Evolutionary conservation across 441 rosid species (phyloP).

Genomic region (Gossypium schwendimanii): DNA sequence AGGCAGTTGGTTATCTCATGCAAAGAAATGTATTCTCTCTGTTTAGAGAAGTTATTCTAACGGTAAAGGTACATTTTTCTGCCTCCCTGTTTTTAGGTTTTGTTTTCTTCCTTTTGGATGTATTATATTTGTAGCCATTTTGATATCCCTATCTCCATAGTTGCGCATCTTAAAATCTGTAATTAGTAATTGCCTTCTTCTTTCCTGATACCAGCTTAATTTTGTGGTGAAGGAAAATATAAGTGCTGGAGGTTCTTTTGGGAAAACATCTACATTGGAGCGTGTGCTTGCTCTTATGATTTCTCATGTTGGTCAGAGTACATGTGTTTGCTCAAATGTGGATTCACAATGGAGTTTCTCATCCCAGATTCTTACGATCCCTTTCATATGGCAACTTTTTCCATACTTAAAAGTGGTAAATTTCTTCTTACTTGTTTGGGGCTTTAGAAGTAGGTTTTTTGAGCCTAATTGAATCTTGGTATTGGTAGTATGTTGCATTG

Average conservation of each 20-base stretch:
- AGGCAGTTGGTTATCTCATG: slow-evolving; percentile 57
- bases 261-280: slow-evolving; percentile 56
- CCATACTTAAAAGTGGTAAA: slow-evolving; percentile 77
- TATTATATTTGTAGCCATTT: neutral
- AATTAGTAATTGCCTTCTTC: neutral
- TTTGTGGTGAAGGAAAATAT: slow-evolving; percentile 52
- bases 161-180: neutral
- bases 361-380: slow-evolving; percentile 79
- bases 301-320: slow-evolving; percentile 59
- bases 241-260: slow-evolving; percentile 18
- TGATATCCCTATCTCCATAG: neutral
- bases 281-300: slow-evolving; percentile 44
- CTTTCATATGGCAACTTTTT: slow-evolving; percentile 77
- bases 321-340: slow-evolving; percentile 57
- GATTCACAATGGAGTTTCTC: slow-evolving; percentile 71
- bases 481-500: neutral
- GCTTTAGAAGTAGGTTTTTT: slow-evolving; percentile 6
- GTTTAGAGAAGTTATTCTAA: slow-evolving; percentile 60
- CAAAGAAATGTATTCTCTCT: slow-evolving; percentile 48
- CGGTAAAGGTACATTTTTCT: slow-evolving; percentile 48
- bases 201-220: slow-evolving; percentile 3
- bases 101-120: neutral
- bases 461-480: slow-evolving; percentile 6
- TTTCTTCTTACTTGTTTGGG: slow-evolving; percentile 11
- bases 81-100: neutral